phyloP scores from a whole-genome alignment of 2,329 filamentous ascomycete genomes.

The Sarocladium kiliense region DNA sequence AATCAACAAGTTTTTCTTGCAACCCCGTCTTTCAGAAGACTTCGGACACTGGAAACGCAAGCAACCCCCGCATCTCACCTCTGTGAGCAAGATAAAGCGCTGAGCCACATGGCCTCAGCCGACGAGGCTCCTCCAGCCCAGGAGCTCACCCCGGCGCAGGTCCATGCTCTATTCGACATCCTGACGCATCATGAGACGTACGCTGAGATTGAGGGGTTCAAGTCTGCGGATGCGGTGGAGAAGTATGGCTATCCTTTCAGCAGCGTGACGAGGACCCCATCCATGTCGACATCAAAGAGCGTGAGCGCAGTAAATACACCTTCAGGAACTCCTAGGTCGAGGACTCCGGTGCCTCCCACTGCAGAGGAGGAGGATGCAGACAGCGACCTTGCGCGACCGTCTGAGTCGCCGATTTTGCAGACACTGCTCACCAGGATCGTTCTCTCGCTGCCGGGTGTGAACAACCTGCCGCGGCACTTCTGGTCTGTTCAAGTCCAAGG shows the following conservation, averaged over 20 bases:
- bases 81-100: neutral
- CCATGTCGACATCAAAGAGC: neutral
- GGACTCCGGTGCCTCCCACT: constrained; percentile 18
- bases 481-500: constrained; percentile 59
- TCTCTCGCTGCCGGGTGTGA: constrained; percentile 61
- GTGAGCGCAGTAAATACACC: constrained; percentile 11
- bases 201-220: constrained; percentile 68
- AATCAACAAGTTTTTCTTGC: too few relatives aligned
- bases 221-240: constrained; percentile 56
- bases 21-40: too few relatives aligned
- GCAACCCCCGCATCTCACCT: neutral
- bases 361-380: constrained; percentile 20
- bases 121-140: neutral
- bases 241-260: constrained; percentile 67
- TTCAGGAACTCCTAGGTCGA: constrained; percentile 22
- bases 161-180: constrained; percentile 53
- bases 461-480: constrained; percentile 57
- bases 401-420: constrained; percentile 62
- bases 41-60: too few relatives aligned
- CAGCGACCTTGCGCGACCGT: constrained; percentile 18
- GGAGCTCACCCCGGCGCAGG: constrained; percentile 32
- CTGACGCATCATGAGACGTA: constrained; percentile 56
- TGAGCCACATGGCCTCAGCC: neutral
- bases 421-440: constrained; percentile 60
- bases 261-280: constrained; percentile 13